Evolutionary conservation across 1,284 basidiomycete genomes (phyloP).

Genomic region (Trametes hirsuta): DNA sequence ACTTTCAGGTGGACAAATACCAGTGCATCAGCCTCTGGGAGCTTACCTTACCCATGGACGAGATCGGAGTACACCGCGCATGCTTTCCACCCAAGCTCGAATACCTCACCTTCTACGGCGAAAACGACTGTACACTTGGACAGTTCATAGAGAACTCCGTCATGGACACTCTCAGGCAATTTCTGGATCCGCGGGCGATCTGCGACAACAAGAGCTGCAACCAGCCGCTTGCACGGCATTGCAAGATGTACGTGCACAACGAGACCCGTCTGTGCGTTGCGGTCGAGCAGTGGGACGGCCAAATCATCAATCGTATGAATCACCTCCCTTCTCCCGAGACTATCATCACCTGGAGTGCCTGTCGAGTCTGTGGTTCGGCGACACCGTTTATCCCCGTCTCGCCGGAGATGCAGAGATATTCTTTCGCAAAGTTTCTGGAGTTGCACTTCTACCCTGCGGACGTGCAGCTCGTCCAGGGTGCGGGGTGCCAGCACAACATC

Average conservation of each 20-base stretch:
- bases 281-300: conserved; percentile 85
- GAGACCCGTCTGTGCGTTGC: conserved; percentile 83
- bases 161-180: conserved; percentile 69
- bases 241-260: conserved; percentile 89
- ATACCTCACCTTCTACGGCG: conserved; percentile 89
- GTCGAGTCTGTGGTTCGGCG: conserved; percentile 78
- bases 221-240: conserved; percentile 82
- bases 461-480: conserved; percentile 79
- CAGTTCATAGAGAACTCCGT: conserved; percentile 88
- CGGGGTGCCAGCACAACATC: conserved; percentile 92
- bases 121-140: conserved; percentile 90
- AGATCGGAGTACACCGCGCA: conserved; percentile 63
- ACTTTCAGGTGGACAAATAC: conserved; percentile 91
- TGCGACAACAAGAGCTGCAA: conserved; percentile 88
- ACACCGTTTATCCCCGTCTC: conserved; percentile 92
- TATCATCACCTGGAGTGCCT: conserved; percentile 93
- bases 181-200: conserved; percentile 70
- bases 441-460: conserved; percentile 90
- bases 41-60: conserved; percentile 73
- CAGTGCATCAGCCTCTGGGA: conserved; percentile 84
- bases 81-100: conserved; percentile 74
- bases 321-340: conserved; percentile 65
- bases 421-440: conserved; percentile 94
- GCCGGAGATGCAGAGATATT: conserved; percentile 91
- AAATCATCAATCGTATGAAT: conserved; percentile 60